Base-by-base conservation (phyloP, 306 rosid genomes). In the Luffa acutangula region DNA sequence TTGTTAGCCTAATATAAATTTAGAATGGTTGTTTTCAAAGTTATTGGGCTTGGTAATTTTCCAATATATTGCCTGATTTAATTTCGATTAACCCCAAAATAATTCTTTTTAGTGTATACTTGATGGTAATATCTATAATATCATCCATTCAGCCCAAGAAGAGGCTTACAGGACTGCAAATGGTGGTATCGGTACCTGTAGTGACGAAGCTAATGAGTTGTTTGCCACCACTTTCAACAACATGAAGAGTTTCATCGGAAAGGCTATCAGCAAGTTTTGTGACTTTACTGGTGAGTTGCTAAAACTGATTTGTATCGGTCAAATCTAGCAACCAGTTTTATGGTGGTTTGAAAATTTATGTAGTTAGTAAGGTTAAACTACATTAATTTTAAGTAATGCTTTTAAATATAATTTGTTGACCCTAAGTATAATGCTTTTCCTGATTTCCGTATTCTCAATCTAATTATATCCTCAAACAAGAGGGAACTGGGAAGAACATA, bases 191-290 rank as follows among this genome's bases (percentile, higher is more conserved):
- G 43, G 15, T 80, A 53, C 83, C 58, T 15, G 78, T 65, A 76
- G 56, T 79, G 88, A 88, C 58, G 88, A 85, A 80, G 78, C 83
- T 34, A 89, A 88, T 79, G 89, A 84, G 80, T 84, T 88, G 58
- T 88, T 88, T 77, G 81, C 63, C 83, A 84, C 79, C 76, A 88
- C 89, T 80, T 88, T 88, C 41, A 67, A 83, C 80, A 80, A 83
- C 79, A 88, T 84, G 53, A 83, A 81, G 83, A 87, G 85, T 81
- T 54, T 83, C 21, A 52, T 82, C 36, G 74, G 78, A 51, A 82
- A 73, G 79, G 80, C 80, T 66, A 83, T 81, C 84, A 81, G 81
- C 80, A 86, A 83, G 80, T 77, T 88, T 41, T 86, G 89, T 66
- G 88, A 86, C 78, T 81, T 88, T 48, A 66, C 54, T 37, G 91